Evolutionary conservation across 495 filamentous ascomycete species (phyloP), one percentile per base, ranked within the genome.

Genomic region (Talaromyces thailandensis): DNA sequence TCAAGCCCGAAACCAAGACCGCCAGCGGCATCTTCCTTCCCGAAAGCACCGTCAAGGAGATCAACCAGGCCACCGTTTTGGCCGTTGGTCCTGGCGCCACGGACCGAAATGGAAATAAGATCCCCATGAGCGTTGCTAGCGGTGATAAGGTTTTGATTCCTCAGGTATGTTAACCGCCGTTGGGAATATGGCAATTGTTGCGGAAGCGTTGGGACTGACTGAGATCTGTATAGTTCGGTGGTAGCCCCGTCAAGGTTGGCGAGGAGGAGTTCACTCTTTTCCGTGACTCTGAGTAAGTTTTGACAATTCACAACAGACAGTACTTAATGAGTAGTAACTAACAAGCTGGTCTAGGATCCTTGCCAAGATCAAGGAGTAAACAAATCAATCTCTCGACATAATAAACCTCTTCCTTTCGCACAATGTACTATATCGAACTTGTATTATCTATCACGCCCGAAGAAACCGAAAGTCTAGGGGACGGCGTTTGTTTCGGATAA

Each of bases 101-200:
- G 57, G 90, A 93, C 79, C 89, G 86, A 75, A 89, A 97, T 57
- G 94, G 94, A 63, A 88, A 93, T 82, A 84, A 90, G 63, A 75
- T 96, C 63, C 80, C 86, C 65, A 88, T 90, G 79, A 87, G 89
- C 69, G 94, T 98, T 66, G 63, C 75, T 67, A 73, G 84, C 35
- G 94, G 94, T 64, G 94, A 99, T 79, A 88, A 91, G 72, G 94
- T 99, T 58, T 79, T 99, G 82, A 96, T 97, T 76, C 94, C 94
- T 66, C 90, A 93, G 87, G 93, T 97, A 84, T 65, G 87, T 78
- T 61, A 9, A 4, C 6, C 14, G 1, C 12, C 1, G 6, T 48
- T 25, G 24, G 26, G 3, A 14, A 48, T 26, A 8, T 60, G 35
- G 21, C 9, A 40, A 40, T n/a, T n/a, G 12, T 7, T 45, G 18